Evolutionary conservation across 192 early-diverging fungal species (phyloP).

Genomic region (Entomortierella beljakovae): DNA sequence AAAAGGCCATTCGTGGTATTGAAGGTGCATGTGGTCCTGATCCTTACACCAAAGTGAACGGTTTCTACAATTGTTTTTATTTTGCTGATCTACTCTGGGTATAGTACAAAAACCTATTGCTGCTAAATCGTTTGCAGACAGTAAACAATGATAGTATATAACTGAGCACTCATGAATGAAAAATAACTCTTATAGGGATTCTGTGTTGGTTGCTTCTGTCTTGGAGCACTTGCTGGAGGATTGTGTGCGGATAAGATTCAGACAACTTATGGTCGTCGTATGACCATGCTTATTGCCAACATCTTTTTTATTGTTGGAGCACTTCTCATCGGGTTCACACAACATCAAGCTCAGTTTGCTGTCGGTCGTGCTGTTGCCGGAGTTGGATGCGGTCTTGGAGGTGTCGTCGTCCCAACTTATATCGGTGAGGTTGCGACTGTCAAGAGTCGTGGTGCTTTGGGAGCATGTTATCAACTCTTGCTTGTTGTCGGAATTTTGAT

Average conservation of each 20-base stretch:
- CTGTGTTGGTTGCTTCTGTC: slow-evolving; percentile 57
- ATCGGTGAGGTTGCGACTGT: slow-evolving; percentile 85
- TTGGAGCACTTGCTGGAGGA: slow-evolving; percentile 71
- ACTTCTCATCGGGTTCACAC: slow-evolving; percentile 71
- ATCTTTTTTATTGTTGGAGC: slow-evolving; percentile 75
- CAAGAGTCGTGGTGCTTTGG: slow-evolving; percentile 74
- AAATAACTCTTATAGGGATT: slow-evolving; percentile 50
- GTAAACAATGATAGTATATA: not conserved
- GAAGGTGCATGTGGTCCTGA: slow-evolving; percentile 15
- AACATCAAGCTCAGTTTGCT: slow-evolving; percentile 70
- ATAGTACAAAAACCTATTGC: no score
- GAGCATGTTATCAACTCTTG: slow-evolving; percentile 79
- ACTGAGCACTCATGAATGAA: not conserved
- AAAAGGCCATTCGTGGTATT: slow-evolving; percentile 47
- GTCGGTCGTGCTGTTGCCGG: slow-evolving; percentile 82
- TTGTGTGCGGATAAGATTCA: slow-evolving; percentile 65
- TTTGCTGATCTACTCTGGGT: slow-evolving; percentile 47
- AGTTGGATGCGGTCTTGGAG: slow-evolving; percentile 76
- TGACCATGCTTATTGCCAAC: slow-evolving; percentile 74
- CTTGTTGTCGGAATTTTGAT: slow-evolving; percentile 85
- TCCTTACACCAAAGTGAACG: not conserved
- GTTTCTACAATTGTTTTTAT: slow-evolving; percentile 31
- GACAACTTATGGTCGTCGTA: slow-evolving; percentile 64
- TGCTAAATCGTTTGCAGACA: no score
- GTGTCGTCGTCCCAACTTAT: slow-evolving; percentile 71